A percentile compares a stretch with the other conserved stretches of the same genome.
phyloP scores from a whole-genome alignment of 2,329 filamentous ascomycete genomes.

The Alternaria postmessia region DNA sequence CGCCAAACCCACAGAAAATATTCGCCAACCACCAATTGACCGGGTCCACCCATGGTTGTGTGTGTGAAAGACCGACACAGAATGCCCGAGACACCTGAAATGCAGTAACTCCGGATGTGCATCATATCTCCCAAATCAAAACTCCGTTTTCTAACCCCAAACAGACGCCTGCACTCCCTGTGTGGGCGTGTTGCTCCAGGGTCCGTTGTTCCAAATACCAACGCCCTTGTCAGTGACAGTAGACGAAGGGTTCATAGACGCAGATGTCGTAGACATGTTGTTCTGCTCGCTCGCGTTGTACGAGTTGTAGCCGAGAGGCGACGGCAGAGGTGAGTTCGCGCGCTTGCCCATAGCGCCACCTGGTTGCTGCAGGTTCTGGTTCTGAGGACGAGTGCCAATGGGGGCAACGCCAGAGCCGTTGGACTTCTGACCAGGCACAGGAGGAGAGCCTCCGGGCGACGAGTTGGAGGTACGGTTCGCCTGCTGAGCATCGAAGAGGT shows the following conservation, averaged over 20 bases:
- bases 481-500: slow-evolving; percentile 66
- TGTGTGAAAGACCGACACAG: slow-evolving; percentile 47
- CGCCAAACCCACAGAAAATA: slow-evolving; percentile 43
- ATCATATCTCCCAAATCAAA: slow-evolving; percentile 49
- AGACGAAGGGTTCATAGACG: slow-evolving; percentile 65
- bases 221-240: slow-evolving; percentile 55
- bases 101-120: slow-evolving; percentile 55
- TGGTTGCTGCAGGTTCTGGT: slow-evolving; percentile 64
- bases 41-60: slow-evolving; percentile 38
- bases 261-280: slow-evolving; percentile 58
- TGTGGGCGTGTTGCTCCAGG: slow-evolving; percentile 76
- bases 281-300: slow-evolving; percentile 67
- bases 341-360: slow-evolving; percentile 75
- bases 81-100: slow-evolving; percentile 54
- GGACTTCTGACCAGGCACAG: slow-evolving; percentile 69
- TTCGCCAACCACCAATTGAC: slow-evolving; percentile 39
- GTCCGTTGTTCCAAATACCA: slow-evolving; percentile 76
- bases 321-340: slow-evolving; percentile 89
- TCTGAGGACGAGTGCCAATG: slow-evolving; percentile 84
- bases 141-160: slow-evolving; percentile 73
- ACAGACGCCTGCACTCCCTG: slow-evolving; percentile 91
- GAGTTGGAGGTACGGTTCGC: slow-evolving; percentile 83
- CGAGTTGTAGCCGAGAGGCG: slow-evolving; percentile 74
- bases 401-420: slow-evolving; percentile 78
- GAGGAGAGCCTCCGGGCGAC: slow-evolving; percentile 83